Percentiles rank a stretch among this genome's conserved stretches.
phyloP scores from a whole-genome alignment of 2,329 filamentous ascomycete genomes.

The Verticillium nonalfalfae region DNA sequence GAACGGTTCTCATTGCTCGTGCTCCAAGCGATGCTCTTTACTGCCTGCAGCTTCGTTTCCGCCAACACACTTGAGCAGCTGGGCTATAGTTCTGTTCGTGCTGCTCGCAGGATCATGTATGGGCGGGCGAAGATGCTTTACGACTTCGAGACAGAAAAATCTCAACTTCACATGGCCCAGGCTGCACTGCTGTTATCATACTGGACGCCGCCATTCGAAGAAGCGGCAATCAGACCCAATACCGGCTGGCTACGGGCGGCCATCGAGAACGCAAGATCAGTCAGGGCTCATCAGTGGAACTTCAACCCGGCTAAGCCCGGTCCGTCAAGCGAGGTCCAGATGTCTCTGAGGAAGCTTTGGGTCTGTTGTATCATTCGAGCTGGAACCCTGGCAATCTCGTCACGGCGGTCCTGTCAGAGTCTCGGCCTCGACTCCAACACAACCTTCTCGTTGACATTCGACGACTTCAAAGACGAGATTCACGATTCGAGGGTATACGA shows the following conservation, averaged over 20 bases:
- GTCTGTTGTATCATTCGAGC: background rate
- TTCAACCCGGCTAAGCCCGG: background rate
- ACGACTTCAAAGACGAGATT: background rate
- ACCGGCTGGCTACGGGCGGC: background rate
- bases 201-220: background rate
- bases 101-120: background rate
- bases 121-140: background rate
- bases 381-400: background rate
- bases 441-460: background rate
- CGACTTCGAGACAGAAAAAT: background rate
- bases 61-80: background rate
- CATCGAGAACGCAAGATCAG: background rate
- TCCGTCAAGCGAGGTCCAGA: background rate
- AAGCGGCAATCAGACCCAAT: background rate
- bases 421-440: background rate
- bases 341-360: background rate
- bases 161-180: background rate
- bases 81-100: background rate
- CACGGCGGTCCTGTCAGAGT: background rate
- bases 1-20: conserved; percentile 23
- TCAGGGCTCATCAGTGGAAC: background rate
- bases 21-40: background rate
- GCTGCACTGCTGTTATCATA: background rate
- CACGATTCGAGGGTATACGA: background rate
- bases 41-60: background rate